These are phyloP conservation scores for Rhizopus arrhizus DNA, from an alignment of 371 early-diverging fungal genomes.

Conservation along the genomic window DNA sequence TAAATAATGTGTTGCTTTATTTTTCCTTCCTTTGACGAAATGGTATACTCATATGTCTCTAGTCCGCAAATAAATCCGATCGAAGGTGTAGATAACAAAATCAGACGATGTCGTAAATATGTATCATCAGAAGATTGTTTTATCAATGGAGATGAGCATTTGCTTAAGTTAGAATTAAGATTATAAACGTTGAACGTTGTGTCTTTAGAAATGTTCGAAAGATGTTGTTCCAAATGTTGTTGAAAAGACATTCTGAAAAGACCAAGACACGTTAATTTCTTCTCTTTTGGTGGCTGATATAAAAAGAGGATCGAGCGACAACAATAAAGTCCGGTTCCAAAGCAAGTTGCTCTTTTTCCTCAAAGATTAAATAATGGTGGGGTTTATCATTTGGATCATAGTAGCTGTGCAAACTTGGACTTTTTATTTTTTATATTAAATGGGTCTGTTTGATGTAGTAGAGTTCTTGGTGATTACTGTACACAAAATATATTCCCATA, in stretches of 20 bases:
- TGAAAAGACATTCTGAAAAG: neutral
- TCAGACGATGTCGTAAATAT: constrained; percentile 19
- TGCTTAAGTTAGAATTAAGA: neutral
- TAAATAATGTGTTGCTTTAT: constrained; percentile 35
- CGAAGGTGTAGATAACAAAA: constrained; percentile 14
- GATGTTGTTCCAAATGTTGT: neutral
- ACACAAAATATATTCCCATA: too few relatives aligned
- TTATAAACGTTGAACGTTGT: constrained; percentile 1
- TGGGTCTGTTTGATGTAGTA: too few relatives aligned
- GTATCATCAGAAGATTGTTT: constrained; percentile 17
- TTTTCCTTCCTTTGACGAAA: constrained; percentile 5
- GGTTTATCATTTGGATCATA: too few relatives aligned
- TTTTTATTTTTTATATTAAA: too few relatives aligned
- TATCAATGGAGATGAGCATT: constrained; percentile 7
- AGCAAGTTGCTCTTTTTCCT: too few relatives aligned
- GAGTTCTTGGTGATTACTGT: too few relatives aligned
- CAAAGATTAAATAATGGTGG: too few relatives aligned
- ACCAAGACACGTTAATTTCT: neutral
- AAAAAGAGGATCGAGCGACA: too few relatives aligned
- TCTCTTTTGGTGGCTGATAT: neutral
- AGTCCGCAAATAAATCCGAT: constrained; percentile 36
- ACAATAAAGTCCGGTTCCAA: too few relatives aligned
- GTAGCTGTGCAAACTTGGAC: too few relatives aligned
- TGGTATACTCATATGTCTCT: constrained; percentile 40
- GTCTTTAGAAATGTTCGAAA: neutral